Percentiles rank a stretch among this genome's conserved stretches.
Conservation (phyloP, 2,329 filamentous ascomycete genomes). For the Colletotrichum liriopes region DNA sequence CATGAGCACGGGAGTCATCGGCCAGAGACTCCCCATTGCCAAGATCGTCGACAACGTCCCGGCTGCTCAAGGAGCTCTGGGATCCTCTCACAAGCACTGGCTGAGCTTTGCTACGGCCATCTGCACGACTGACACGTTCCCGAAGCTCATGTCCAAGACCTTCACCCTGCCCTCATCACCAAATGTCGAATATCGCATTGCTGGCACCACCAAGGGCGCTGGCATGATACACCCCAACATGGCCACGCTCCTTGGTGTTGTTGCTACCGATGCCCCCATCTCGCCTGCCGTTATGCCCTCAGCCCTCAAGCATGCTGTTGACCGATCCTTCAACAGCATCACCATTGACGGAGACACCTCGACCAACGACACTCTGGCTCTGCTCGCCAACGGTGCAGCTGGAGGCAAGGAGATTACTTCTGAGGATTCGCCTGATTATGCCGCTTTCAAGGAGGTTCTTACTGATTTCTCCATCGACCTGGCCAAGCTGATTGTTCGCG, state of each 20-base stretch:
- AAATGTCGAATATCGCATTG: slow-evolving; percentile 83
- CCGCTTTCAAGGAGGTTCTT: slow-evolving; percentile 79
- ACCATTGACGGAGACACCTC: slow-evolving; percentile 97
- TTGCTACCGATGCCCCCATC: slow-evolving; percentile 92
- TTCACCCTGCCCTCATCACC: slow-evolving; percentile 89
- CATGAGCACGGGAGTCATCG: slow-evolving; percentile 99
- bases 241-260: slow-evolving; percentile 92
- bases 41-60: slow-evolving; percentile 92
- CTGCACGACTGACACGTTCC: slow-evolving; percentile 98
- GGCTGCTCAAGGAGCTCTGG: slow-evolving; percentile 79
- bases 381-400: slow-evolving; percentile 96
- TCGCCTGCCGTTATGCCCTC: slow-evolving; percentile 76
- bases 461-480: slow-evolving; percentile 86
- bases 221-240: slow-evolving; percentile 99
- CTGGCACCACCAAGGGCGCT: slow-evolving; percentile 97
- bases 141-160: slow-evolving; percentile 89
- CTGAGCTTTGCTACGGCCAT: slow-evolving; percentile 89
- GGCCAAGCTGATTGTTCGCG: slow-evolving; percentile 92
- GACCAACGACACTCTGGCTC: slow-evolving; percentile 95
- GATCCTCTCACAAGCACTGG: slow-evolving; percentile 87
- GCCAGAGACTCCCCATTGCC: slow-evolving; percentile 90
- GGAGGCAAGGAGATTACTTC: slow-evolving; percentile 77
- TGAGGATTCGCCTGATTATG: slow-evolving; percentile 73
- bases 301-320: slow-evolving; percentile 81
- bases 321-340: slow-evolving; percentile 95